Evolutionary conservation across 2,329 filamentous ascomycete genomes (phyloP).

Genomic region (Exophiala spinifera): DNA sequence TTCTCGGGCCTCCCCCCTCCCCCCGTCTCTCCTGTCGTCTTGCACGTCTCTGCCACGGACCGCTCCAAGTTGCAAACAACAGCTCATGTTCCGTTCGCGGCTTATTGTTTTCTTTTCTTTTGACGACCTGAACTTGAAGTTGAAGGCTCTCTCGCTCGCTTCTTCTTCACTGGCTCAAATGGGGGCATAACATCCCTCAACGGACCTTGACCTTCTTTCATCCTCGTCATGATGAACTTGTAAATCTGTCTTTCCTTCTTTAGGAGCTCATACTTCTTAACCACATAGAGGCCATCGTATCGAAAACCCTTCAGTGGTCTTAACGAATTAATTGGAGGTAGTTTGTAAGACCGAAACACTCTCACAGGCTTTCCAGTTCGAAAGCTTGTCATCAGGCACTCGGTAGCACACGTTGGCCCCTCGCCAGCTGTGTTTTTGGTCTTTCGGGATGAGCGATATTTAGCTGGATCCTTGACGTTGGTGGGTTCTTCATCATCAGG

Average conservation of each 20-base stretch:
- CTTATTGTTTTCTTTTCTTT: no score
- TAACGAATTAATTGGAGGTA: constrained; percentile 29
- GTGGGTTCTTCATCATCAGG: constrained; percentile 26
- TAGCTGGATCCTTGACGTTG: constrained; percentile 18
- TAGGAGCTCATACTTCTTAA: constrained; percentile 40
- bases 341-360: constrained; percentile 47
- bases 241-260: constrained; percentile 44
- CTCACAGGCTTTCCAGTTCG: constrained; percentile 43
- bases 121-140: no score
- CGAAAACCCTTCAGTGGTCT: constrained; percentile 43
- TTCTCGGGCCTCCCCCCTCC: no score
- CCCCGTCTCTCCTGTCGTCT: no score
- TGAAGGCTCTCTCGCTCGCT: not conserved
- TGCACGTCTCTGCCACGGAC: no score
- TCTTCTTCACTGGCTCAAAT: not conserved
- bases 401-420: constrained; percentile 38
- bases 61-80: no score
- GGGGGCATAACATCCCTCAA: constrained; percentile 11
- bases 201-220: constrained; percentile 38
- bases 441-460: not conserved
- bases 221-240: constrained; percentile 48
- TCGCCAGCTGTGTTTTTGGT: constrained; percentile 23
- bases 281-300: constrained; percentile 57
- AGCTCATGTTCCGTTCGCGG: no score
- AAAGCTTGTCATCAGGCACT: constrained; percentile 42